Evolutionary conservation across 2,329 filamentous ascomycete species (phyloP).

Genomic region (Botrytis pseudocinerea): DNA sequence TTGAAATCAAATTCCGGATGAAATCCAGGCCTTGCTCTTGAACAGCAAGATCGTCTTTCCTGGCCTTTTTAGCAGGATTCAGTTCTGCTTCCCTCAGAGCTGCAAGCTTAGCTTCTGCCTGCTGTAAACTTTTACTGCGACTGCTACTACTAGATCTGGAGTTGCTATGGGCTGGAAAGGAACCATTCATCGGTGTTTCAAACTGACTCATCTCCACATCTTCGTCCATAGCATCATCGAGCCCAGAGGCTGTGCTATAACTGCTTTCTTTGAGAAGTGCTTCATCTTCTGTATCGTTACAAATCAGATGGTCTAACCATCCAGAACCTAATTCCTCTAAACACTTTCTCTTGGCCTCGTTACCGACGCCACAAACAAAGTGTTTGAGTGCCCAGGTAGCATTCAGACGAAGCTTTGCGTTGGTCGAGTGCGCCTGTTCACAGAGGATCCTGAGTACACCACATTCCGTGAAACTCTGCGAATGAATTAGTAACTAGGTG

Average conservation of each 20-base stretch:
- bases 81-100: conserved; percentile 65
- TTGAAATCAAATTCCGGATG: conserved; percentile 81
- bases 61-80: conserved; percentile 65
- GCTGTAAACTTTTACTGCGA: conserved; percentile 45
- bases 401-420: conserved; percentile 77
- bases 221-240: conserved; percentile 52
- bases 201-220: conserved; percentile 58
- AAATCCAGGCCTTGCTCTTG: conserved; percentile 91
- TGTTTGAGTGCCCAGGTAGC: conserved; percentile 95
- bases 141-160: conserved; percentile 36
- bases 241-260: conserved; percentile 26
- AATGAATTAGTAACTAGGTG: conserved; percentile 18
- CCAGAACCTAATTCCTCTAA: conserved; percentile 74
- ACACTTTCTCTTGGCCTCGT: conserved; percentile 73
- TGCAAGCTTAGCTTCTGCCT: conserved; percentile 52
- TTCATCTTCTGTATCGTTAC: conserved; percentile 59
- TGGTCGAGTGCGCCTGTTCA: conserved; percentile 77
- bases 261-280: conserved; percentile 44
- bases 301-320: conserved; percentile 80
- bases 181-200: conserved; percentile 41
- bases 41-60: conserved; percentile 77
- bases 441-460: conserved; percentile 78
- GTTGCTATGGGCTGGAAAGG: conserved; percentile 28
- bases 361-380: conserved; percentile 70
- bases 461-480: conserved; percentile 67